Base-by-base conservation (phyloP, 108 stramenopile species). In the Cyclotella kingstonii region DNA sequence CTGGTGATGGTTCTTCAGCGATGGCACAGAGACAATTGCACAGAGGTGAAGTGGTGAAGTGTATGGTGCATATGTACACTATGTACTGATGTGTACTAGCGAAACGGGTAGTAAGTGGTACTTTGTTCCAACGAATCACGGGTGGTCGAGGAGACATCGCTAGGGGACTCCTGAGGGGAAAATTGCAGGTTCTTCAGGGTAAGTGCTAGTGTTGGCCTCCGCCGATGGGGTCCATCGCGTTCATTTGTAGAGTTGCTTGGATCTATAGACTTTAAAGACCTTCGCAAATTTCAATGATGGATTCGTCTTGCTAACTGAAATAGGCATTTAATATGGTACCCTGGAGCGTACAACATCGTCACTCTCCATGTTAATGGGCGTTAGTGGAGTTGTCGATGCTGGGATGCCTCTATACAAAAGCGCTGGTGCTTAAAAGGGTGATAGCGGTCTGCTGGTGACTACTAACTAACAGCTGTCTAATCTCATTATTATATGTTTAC, bases 241-340 rank as follows among this genome's bases (percentile, higher is more conserved):
- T 72, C 70, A 1, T 69, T 74, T 42, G 80, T 89, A 26, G 92
- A 94, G 56, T 72, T 94, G 21, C 92, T 89, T 12, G 92, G 92
- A 34, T 76, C 74, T 12, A 63, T 89, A 18, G 85, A 85, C 28
- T 81, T 78, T 72, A 80, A 86, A 22, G 82, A 90, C 49, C 63
- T 93, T 34, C 48, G 69, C 8, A 68, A n/a, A 83, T 41, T 81
- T 79, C 54, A 78, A 82, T 55, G 85, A 84, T 58, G 56, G 70
- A 6, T 82, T 93, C 64, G 79, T 71, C n/a, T 34, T 93, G 73
- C 68, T 81, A 35, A 86, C 86, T 0, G 89, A 84, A 33, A 81
- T 77, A 14, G 92, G 92, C 14, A 84, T 93, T 36, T 93, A 90
- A 30, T 85, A 87, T 40, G 92, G 92, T 14, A 84, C 83, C 14